phyloP scores from a whole-genome alignment of 2,329 filamentous ascomycete genomes.

The Stagonosporopsis vannaccii region DNA sequence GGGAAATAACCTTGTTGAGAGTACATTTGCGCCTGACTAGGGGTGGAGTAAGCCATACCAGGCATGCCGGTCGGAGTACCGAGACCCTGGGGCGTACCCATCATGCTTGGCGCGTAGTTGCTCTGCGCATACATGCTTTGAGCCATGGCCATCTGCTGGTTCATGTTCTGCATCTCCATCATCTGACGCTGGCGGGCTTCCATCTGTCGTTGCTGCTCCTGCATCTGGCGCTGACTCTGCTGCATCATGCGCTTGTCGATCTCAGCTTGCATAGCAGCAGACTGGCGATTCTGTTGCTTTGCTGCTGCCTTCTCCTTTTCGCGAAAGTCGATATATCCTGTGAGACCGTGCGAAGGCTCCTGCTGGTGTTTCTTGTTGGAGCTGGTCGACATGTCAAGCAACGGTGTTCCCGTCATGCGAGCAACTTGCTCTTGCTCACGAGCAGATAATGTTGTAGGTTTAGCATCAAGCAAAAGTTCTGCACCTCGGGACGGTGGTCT shows the following conservation, averaged over 20 bases:
- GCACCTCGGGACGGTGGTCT: constrained; percentile 66
- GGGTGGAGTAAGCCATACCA: constrained; percentile 40
- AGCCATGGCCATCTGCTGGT: constrained; percentile 35
- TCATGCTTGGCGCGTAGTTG: constrained; percentile 33
- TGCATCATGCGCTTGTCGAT: constrained; percentile 46
- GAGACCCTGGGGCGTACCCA: constrained; percentile 28
- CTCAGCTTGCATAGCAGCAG: constrained; percentile 45
- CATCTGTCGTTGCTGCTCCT: constrained; percentile 36
- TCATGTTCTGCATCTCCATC: constrained; percentile 37
- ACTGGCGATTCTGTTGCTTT: constrained; percentile 42
- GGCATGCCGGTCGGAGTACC: constrained; percentile 28
- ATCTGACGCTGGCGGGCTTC: constrained; percentile 36
- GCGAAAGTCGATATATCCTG: constrained; percentile 80
- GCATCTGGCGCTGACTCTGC: constrained; percentile 42
- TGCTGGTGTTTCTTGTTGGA: constrained; percentile 52
- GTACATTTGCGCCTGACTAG: constrained; percentile 39
- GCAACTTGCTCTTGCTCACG: constrained; percentile 90
- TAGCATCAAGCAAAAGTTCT: constrained; percentile 60
- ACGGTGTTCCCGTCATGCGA: constrained; percentile 76
- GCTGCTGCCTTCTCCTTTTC: constrained; percentile 71
- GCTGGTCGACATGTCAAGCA: constrained; percentile 69
- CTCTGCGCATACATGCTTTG: constrained; percentile 33
- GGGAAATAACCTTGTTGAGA: constrained; percentile 40
- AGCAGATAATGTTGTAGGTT: constrained; percentile 73
- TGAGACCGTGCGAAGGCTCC: constrained; percentile 64